These are phyloP conservation scores for Dactylellina sp. DNA, from an alignment of 2,329 filamentous ascomycete species.

Conservation along the genomic window DNA sequence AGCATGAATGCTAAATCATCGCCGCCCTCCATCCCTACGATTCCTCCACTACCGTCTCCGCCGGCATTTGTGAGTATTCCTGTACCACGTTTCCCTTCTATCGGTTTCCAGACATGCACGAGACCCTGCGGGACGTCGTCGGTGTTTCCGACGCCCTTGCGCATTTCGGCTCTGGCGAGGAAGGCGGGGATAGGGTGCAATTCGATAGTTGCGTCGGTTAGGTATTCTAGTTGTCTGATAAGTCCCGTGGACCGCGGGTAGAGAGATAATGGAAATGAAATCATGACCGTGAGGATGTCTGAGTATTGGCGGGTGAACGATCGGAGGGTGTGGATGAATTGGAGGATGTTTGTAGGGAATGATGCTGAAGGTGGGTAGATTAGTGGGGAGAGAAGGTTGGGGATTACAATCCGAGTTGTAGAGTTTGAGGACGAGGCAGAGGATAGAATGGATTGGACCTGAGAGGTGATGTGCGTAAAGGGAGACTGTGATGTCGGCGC, in stretches of 20 bases:
- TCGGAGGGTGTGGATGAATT: slow-evolving; percentile 82
- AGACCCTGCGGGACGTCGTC: slow-evolving; percentile 84
- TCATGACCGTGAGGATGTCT: slow-evolving; percentile 75
- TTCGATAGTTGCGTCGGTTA: slow-evolving; percentile 88
- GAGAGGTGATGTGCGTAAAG: slow-evolving; percentile 74
- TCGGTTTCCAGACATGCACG: slow-evolving; percentile 82
- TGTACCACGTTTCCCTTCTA: slow-evolving; percentile 69
- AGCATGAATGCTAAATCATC: slow-evolving; percentile 92
- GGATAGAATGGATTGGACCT: slow-evolving; percentile 70
- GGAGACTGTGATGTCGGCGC: slow-evolving; percentile 63
- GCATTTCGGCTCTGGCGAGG: slow-evolving; percentile 69
- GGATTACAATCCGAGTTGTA: slow-evolving; percentile 86
- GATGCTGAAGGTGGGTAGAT: slow-evolving; percentile 78
- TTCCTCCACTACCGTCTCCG: slow-evolving; percentile 80
- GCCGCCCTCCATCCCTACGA: slow-evolving; percentile 75
- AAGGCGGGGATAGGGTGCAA: slow-evolving; percentile 74
- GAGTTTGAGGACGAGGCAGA: slow-evolving; percentile 70
- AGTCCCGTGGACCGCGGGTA: slow-evolving; percentile 81
- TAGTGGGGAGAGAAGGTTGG: slow-evolving; percentile 85
- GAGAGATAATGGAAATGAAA: slow-evolving; percentile 82
- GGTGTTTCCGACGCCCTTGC: slow-evolving; percentile 67
- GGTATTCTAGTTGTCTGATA: slow-evolving; percentile 84
- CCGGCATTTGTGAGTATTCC: slow-evolving; percentile 28
- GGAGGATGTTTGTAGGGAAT: slow-evolving; percentile 78
- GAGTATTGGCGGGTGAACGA: slow-evolving; percentile 77